Percentiles rank a stretch among this genome's conserved stretches.
Evolutionary conservation across 169 alveolate species (phyloP).

Genomic region (Cryptosporidium sp.): DNA sequence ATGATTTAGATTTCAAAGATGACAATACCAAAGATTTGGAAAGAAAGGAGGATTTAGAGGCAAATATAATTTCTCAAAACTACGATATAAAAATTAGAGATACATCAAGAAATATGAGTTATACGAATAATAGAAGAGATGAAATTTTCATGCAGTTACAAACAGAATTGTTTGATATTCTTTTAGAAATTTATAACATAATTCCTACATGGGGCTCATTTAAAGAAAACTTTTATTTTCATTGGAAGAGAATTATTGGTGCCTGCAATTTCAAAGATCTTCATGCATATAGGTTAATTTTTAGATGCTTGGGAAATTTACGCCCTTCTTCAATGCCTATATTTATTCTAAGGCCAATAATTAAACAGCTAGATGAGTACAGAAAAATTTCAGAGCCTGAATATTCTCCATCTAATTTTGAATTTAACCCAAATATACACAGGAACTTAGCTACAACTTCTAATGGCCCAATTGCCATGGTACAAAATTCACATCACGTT

Average conservation of each 20-base stretch:
- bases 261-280: conserved; percentile 54
- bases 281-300: conserved; percentile 69
- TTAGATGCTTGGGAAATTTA: conserved; percentile 61
- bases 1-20: background rate
- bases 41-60: background rate
- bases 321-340: conserved; percentile 75
- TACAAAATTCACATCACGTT: conserved; percentile 13
- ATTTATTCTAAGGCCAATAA: conserved; percentile 39
- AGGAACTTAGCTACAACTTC: background rate
- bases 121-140: conserved; percentile 17
- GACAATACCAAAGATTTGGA: background rate
- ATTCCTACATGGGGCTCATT: conserved; percentile 73
- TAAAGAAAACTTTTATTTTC: conserved; percentile 69
- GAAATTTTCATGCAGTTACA: conserved; percentile 66
- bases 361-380: conserved; percentile 71
- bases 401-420: conserved; percentile 45
- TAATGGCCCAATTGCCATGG: conserved; percentile 1
- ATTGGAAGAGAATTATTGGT: conserved; percentile 70
- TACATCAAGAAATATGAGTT: background rate
- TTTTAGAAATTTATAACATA: conserved; percentile 39
- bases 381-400: conserved; percentile 75
- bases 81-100: background rate
- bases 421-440: conserved; percentile 28
- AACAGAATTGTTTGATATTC: conserved; percentile 57
- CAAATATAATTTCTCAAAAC: background rate